Evolutionary conservation across 148 eudicot genomes (phyloP).

Genomic region (Amaranthus palmeri): DNA sequence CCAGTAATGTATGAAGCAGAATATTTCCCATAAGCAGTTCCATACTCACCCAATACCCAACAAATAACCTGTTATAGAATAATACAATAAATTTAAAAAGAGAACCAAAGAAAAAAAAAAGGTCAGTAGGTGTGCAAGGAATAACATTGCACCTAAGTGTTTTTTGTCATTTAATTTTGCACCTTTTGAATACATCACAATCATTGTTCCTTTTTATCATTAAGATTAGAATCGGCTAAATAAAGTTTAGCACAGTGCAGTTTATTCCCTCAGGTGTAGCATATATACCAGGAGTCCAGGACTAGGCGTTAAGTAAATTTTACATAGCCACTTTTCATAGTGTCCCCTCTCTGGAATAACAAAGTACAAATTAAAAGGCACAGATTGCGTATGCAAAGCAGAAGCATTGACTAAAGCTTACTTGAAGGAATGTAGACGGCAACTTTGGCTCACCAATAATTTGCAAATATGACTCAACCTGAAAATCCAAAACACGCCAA

Average conservation of each 20-base stretch:
- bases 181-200: no score
- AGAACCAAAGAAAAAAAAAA: background rate
- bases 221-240: no score
- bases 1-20: slow-evolving; percentile 91
- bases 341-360: background rate
- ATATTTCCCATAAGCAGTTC: slow-evolving; percentile 85
- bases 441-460: slow-evolving; percentile 89
- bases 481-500: slow-evolving; percentile 19
- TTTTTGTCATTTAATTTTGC: no score
- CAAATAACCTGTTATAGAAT: slow-evolving; percentile 66
- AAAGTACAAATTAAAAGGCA: background rate
- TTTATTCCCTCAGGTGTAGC: no score
- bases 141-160: no score
- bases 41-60: slow-evolving; percentile 99
- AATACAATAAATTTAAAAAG: background rate
- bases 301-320: background rate
- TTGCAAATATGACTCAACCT: slow-evolving; percentile 89
- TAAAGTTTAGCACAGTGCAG: no score
- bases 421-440: slow-evolving; percentile 92
- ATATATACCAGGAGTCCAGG: no score
- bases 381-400: background rate
- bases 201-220: no score
- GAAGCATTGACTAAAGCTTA: slow-evolving; percentile 28
- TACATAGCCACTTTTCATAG: background rate
- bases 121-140: background rate